phyloP scores from a whole-genome alignment of 2,329 filamentous ascomycete species.

The Cordyceps javanica region DNA sequence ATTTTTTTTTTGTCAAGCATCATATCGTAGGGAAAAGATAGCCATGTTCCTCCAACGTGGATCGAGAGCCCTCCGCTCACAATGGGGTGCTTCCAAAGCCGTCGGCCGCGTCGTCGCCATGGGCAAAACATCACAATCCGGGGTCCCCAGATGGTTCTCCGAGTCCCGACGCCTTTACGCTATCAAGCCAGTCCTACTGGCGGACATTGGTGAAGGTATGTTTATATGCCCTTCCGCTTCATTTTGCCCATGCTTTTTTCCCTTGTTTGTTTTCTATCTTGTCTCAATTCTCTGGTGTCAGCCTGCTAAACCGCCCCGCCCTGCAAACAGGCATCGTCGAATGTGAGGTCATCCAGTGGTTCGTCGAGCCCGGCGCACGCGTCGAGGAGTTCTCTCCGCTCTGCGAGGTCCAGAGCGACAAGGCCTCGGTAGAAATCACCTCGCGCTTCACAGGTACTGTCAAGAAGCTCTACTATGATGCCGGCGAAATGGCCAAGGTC shows the following conservation, averaged over 20 bases:
- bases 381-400: constrained; percentile 98
- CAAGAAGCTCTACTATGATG: constrained; percentile 92
- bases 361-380: constrained; percentile 88
- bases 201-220: constrained; percentile 78
- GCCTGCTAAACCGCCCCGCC: not conserved
- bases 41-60: constrained; percentile 51
- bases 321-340: constrained; percentile 75
- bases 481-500: constrained; percentile 93
- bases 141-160: constrained; percentile 42
- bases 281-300: not conserved
- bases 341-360: constrained; percentile 99
- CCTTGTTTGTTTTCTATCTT: not conserved
- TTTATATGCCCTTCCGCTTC: not conserved
- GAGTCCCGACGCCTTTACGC: constrained; percentile 43
- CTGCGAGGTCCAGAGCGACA: constrained; percentile 98
- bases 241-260: not conserved
- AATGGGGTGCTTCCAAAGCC: constrained; percentile 42
- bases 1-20: constrained; percentile 1
- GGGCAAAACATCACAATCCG: constrained; percentile 23
- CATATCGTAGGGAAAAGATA: not conserved
- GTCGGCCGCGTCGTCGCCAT: constrained; percentile 30
- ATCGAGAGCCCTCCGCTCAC: constrained; percentile 43
- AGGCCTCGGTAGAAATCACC: constrained; percentile 86
- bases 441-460: constrained; percentile 93
- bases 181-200: constrained; percentile 74